Conservation (phyloP, 208 protist genomes). For the Acanthamoeba triangularis region DNA sequence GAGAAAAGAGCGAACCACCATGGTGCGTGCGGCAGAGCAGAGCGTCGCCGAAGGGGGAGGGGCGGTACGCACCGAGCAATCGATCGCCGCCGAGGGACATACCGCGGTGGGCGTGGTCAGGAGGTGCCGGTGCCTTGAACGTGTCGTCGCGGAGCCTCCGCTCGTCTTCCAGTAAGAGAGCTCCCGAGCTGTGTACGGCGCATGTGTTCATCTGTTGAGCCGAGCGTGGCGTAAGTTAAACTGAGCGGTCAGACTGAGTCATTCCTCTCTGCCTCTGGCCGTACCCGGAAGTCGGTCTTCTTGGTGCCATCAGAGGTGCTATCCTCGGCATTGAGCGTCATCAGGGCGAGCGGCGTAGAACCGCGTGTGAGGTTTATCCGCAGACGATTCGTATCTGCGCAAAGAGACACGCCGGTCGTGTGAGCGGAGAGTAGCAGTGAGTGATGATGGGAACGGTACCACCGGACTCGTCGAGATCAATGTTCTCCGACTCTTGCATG, state of each 20-base stretch:
- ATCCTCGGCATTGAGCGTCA: conserved; percentile 57
- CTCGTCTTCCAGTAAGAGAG: conserved; percentile 74
- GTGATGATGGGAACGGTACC: not conserved
- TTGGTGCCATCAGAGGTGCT: conserved; percentile 44
- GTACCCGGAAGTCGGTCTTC: conserved; percentile 64
- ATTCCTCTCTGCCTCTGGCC: not conserved
- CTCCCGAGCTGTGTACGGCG: conserved; percentile 72
- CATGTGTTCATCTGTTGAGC: conserved; percentile 77
- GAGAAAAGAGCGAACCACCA: too few relatives aligned
- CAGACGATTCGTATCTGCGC: not conserved
- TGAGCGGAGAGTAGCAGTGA: too few relatives aligned
- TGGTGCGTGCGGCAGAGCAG: too few relatives aligned
- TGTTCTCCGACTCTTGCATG: conserved; percentile 77
- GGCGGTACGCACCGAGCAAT: not conserved
- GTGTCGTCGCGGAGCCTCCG: conserved; percentile 51
- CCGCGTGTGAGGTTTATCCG: conserved; percentile 1
- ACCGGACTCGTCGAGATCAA: conserved; percentile 77
- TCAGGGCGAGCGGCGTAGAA: conserved; percentile 23
- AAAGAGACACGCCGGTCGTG: not conserved
- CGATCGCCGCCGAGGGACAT: conserved; percentile 43
- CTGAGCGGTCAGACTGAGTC: not conserved
- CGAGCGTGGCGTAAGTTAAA: not conserved
- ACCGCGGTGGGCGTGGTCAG: not conserved
- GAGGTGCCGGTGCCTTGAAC: conserved; percentile 1
- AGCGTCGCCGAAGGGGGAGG: too few relatives aligned